Percentiles rank a stretch among this genome's conserved stretches.
These are phyloP conservation scores for Atkinsonella texensis DNA, from an alignment of 2,329 filamentous ascomycete species.

Conservation along the genomic window DNA sequence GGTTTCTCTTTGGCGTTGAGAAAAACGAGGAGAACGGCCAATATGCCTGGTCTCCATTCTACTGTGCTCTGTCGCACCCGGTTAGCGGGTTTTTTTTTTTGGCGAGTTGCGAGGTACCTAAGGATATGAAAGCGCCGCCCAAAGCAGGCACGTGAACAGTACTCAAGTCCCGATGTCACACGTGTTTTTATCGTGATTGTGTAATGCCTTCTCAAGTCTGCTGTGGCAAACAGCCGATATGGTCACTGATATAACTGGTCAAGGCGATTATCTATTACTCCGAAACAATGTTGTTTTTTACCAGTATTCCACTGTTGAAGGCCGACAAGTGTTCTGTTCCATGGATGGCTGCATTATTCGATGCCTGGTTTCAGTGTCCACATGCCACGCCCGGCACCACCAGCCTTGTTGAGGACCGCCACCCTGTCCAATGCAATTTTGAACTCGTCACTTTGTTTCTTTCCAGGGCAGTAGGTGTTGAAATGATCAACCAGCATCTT, in stretches of 20 bases:
- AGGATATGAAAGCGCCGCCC: slow-evolving; percentile 32
- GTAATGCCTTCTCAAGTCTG: neutral
- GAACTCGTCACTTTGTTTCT: slow-evolving; percentile 65
- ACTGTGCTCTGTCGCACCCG: slow-evolving; percentile 32
- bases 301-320: neutral
- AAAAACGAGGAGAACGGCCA: slow-evolving; percentile 63
- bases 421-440: slow-evolving; percentile 68
- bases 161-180: slow-evolving; percentile 16
- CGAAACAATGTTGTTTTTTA: neutral
- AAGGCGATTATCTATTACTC: too few relatives aligned
- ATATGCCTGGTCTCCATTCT: slow-evolving; percentile 52
- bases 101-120: slow-evolving; percentile 22
- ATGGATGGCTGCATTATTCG: slow-evolving; percentile 9
- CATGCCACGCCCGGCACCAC: slow-evolving; percentile 38
- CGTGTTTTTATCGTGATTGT: slow-evolving; percentile 3
- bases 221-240: too few relatives aligned
- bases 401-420: slow-evolving; percentile 54
- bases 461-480: slow-evolving; percentile 56
- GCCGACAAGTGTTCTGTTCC: neutral
- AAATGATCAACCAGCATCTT: slow-evolving; percentile 88
- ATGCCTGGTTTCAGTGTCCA: slow-evolving; percentile 35
- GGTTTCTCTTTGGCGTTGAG: slow-evolving; percentile 52
- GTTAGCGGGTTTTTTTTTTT: slow-evolving; percentile 10
- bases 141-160: slow-evolving; percentile 30
- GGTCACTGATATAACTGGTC: too few relatives aligned